phyloP scores from a whole-genome alignment of 345 rosid species.

The Populus simonii region DNA sequence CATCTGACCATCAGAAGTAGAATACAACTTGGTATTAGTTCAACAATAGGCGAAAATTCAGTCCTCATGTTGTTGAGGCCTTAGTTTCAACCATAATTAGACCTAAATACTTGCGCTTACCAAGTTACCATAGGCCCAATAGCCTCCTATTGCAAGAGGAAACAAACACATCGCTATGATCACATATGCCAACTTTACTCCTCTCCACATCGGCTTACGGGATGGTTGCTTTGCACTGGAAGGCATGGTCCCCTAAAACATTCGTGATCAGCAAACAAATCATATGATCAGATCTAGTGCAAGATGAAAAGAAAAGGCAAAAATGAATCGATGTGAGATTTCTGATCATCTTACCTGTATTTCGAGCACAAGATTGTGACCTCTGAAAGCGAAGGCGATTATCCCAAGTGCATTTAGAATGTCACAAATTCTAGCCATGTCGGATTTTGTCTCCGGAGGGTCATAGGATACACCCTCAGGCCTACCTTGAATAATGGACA shows the following conservation, averaged over 20 bases:
- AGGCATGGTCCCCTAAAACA: slow-evolving; percentile 58
- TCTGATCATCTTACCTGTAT: slow-evolving; percentile 38
- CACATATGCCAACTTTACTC: slow-evolving; percentile 49
- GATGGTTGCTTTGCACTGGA: slow-evolving; percentile 45
- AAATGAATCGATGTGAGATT: not conserved
- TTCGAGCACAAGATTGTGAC: slow-evolving; percentile 63
- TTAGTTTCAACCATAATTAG: not conserved
- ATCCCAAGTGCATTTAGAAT: slow-evolving; percentile 49
- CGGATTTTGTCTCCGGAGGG: slow-evolving; percentile 20
- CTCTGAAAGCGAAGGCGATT: slow-evolving; percentile 59
- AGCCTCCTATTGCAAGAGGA: slow-evolving; percentile 54
- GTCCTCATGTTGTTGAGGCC: not conserved
- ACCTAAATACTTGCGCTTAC: slow-evolving; percentile 22
- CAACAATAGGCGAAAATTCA: not conserved
- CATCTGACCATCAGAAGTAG: slow-evolving; percentile 26
- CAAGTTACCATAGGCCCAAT: slow-evolving; percentile 52
- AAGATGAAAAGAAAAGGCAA: not conserved
- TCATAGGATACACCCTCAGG: slow-evolving; percentile 32
- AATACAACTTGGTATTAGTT: not conserved
- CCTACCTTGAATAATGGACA: slow-evolving; percentile 28
- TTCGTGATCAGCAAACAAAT: not conserved
- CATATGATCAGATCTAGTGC: not conserved
- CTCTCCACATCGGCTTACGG: slow-evolving; percentile 58
- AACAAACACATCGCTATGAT: slow-evolving; percentile 48
- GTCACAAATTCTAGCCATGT: slow-evolving; percentile 16